Conservation (phyloP, 140 eudicot species). For the Oenanthe javanica region DNA sequence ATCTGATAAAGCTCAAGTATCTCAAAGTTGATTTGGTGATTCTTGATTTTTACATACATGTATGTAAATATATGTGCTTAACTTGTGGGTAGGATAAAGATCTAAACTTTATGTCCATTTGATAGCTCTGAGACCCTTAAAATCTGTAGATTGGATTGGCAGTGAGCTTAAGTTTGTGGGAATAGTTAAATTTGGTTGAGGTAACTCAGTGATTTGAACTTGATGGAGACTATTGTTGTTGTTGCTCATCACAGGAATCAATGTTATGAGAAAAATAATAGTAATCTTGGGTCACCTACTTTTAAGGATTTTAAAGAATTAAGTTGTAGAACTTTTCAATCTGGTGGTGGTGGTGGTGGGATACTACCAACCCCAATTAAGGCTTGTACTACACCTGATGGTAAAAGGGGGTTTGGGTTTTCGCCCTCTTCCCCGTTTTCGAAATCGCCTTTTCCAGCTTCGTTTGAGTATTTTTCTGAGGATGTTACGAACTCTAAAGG, state of each 20-base stretch:
- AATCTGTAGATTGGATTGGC: neutral
- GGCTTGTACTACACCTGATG: slow-evolving; percentile 31
- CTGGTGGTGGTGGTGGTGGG: slow-evolving; percentile 76
- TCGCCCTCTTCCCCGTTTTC: slow-evolving; percentile 33
- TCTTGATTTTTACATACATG: slow-evolving; percentile 15
- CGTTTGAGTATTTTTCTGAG: slow-evolving; percentile 27
- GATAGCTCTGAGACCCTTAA: slow-evolving; percentile 8
- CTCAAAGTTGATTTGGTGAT: slow-evolving; percentile 17
- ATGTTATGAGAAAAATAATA: slow-evolving; percentile 33
- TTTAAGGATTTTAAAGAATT: slow-evolving; percentile 37
- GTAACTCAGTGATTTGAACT: slow-evolving; percentile 4
- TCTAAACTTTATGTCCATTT: slow-evolving; percentile 25
- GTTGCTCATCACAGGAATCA: slow-evolving; percentile 60
- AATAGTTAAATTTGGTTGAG: neutral
- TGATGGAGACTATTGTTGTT: slow-evolving; percentile 66
- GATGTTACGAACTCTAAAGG: slow-evolving; percentile 18
- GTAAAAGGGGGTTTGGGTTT: slow-evolving; percentile 23
- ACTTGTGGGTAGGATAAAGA: slow-evolving; percentile 68
- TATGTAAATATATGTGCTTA: slow-evolving; percentile 34
- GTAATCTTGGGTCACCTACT: slow-evolving; percentile 39
- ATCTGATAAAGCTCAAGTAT: slow-evolving; percentile 38
- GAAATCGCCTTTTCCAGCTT: slow-evolving; percentile 32
- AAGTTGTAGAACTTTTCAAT: slow-evolving; percentile 60
- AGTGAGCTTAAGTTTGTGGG: neutral
- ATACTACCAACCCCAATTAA: slow-evolving; percentile 45